These are phyloP conservation scores for Blastomyces silverae DNA, from an alignment of 2,329 filamentous ascomycete species.

Conservation along the genomic window DNA sequence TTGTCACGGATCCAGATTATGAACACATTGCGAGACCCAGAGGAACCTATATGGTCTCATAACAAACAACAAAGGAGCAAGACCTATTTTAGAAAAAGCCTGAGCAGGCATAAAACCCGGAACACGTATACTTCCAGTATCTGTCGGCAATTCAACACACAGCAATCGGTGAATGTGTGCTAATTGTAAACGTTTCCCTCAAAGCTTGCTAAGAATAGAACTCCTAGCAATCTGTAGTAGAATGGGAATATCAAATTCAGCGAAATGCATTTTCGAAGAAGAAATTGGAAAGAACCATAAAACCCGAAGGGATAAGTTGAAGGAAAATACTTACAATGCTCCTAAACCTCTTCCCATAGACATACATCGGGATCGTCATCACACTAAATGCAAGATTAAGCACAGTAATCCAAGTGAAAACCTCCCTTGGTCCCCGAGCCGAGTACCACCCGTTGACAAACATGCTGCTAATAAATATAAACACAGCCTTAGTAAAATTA, in stretches of 20 bases:
- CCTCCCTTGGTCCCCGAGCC: conserved; percentile 24
- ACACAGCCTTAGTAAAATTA: conserved; percentile 38
- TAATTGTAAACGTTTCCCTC: neutral
- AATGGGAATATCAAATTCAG: neutral
- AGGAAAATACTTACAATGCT: conserved; percentile 23
- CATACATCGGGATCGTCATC: conserved; percentile 26
- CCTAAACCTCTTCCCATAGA: conserved; percentile 31
- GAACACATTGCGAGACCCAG: neutral
- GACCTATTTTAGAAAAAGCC: neutral
- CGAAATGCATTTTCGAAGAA: neutral
- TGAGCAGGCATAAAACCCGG: neutral
- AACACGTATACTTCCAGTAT: neutral
- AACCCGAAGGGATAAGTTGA: neutral
- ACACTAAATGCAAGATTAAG: conserved; percentile 20
- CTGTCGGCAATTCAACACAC: neutral
- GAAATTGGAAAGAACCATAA: neutral
- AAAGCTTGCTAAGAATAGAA: conserved; percentile 10
- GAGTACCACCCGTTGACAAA: conserved; percentile 27
- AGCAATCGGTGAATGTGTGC: neutral
- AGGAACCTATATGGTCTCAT: neutral
- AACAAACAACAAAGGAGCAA: neutral
- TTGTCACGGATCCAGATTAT: neutral
- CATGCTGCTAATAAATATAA: conserved; percentile 29
- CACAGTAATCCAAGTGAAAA: conserved; percentile 20
- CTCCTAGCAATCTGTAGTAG: conserved; percentile 1